Evolutionary conservation across 1,284 basidiomycete genomes (phyloP).

Genomic region (Trichosporon sp.): DNA sequence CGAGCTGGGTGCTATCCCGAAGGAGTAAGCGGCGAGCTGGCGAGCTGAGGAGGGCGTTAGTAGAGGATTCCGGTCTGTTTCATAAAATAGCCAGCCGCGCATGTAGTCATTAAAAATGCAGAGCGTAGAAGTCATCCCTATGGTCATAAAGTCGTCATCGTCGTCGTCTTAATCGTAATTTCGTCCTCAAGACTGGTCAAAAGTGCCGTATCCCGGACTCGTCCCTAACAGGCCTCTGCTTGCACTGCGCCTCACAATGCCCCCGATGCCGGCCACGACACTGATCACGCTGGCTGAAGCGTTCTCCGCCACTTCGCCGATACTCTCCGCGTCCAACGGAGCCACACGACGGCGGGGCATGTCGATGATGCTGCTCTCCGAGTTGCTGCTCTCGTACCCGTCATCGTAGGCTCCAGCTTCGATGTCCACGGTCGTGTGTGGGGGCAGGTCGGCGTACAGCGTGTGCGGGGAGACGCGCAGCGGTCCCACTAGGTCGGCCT

Average conservation of each 20-base stretch:
- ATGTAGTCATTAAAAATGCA: slow-evolving; percentile 13
- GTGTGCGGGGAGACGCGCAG: not conserved
- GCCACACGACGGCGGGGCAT: slow-evolving; percentile 22
- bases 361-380: slow-evolving; percentile 32
- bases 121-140: not conserved
- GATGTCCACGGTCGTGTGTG: not conserved
- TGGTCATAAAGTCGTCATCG: not conserved
- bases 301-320: not conserved
- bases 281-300: not conserved
- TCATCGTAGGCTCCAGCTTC: not conserved
- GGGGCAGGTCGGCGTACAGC: not conserved
- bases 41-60: no score
- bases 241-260: not conserved
- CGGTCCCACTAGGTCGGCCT: not conserved
- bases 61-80: not conserved
- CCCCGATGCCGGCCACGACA: slow-evolving; percentile 5
- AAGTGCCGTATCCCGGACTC: not conserved
- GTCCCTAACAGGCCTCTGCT: not conserved
- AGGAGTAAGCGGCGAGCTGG: slow-evolving; percentile 23
- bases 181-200: not conserved
- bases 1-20: slow-evolving; percentile 64
- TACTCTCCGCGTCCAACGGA: not conserved
- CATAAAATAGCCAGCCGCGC: not conserved
- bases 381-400: slow-evolving; percentile 17
- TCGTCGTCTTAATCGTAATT: not conserved